phyloP scores from a whole-genome alignment of 345 rosid species.

The Rubroshorea leprosula region DNA sequence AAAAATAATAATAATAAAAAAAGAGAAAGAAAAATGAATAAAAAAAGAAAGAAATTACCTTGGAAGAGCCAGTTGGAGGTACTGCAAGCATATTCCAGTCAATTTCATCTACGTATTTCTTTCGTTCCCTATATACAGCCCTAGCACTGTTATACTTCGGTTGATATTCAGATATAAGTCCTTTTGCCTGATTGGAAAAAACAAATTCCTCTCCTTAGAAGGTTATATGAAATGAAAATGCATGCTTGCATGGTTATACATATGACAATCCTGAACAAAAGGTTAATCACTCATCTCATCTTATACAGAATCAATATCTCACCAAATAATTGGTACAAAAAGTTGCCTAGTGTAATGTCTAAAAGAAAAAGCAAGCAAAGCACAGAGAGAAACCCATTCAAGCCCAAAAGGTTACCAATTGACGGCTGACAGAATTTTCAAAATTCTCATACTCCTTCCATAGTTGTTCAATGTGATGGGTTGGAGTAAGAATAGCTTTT shows the following conservation, averaged over 20 bases:
- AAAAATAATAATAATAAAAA: no score
- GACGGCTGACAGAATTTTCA: conserved; percentile 90
- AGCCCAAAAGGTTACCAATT: conserved; percentile 50
- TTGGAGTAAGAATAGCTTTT: conserved; percentile 81
- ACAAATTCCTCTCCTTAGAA: neutral
- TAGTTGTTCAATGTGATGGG: conserved; percentile 85
- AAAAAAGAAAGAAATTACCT: conserved; percentile 38
- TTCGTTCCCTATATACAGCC: conserved; percentile 88
- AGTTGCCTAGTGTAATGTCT: no score
- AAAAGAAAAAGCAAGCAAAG: neutral
- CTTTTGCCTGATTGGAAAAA: conserved; percentile 70
- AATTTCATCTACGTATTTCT: conserved; percentile 88
- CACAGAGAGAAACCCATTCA: conserved; percentile 24
- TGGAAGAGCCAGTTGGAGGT: conserved; percentile 71
- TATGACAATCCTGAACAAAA: neutral
- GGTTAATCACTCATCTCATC: neutral
- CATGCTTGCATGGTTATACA: neutral
- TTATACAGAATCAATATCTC: neutral
- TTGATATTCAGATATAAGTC: conserved; percentile 82
- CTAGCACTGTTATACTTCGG: conserved; percentile 87
- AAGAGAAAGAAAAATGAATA: no score
- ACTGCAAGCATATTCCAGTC: conserved; percentile 94
- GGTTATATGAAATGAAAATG: neutral
- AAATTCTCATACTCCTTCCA: conserved; percentile 95
- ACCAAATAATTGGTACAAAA: neutral